Percentiles rank a stretch among this genome's conserved stretches.
Conservation (phyloP, 1,139 yeast genomes). For the Suhomyces coccinellae region DNA sequence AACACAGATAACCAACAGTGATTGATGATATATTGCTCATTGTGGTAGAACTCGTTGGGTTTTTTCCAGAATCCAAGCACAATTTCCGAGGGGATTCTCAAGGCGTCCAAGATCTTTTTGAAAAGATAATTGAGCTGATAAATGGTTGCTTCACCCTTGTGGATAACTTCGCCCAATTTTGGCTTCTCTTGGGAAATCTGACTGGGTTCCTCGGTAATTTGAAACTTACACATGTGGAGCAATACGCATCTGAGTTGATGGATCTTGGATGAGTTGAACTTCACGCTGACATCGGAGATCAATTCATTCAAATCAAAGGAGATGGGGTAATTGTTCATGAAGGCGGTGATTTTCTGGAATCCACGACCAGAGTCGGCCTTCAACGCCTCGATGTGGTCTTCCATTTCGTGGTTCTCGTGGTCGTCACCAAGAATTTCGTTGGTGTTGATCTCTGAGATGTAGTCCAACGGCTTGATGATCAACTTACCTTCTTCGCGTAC, state of each 20-base stretch:
- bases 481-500: slow-evolving; percentile 66
- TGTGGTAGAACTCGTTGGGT: slow-evolving; percentile 60
- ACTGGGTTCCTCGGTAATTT: slow-evolving; percentile 38
- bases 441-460: slow-evolving; percentile 51
- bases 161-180: slow-evolving; percentile 37
- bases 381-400: slow-evolving; percentile 19
- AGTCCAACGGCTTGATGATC: slow-evolving; percentile 70
- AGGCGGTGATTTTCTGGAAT: slow-evolving; percentile 32
- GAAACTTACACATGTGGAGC: slow-evolving; percentile 42
- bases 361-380: slow-evolving; percentile 10
- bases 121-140: slow-evolving; percentile 78
- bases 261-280: slow-evolving; percentile 37
- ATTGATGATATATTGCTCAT: slow-evolving; percentile 60
- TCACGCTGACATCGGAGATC: slow-evolving; percentile 47
- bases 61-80: slow-evolving; percentile 82
- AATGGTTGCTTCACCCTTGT: slow-evolving; percentile 52
- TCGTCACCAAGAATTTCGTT: slow-evolving; percentile 37
- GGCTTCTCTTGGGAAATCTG: slow-evolving; percentile 46
- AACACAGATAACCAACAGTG: slow-evolving; percentile 89
- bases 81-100: slow-evolving; percentile 73
- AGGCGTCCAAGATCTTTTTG: slow-evolving; percentile 66
- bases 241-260: slow-evolving; percentile 42
- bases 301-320: slow-evolving; percentile 43
- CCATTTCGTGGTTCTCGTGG: slow-evolving; percentile 17
- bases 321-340: slow-evolving; percentile 32